Conservation (phyloP, 768 basidiomycete genomes). For the Cyclocybe cylindracea region DNA sequence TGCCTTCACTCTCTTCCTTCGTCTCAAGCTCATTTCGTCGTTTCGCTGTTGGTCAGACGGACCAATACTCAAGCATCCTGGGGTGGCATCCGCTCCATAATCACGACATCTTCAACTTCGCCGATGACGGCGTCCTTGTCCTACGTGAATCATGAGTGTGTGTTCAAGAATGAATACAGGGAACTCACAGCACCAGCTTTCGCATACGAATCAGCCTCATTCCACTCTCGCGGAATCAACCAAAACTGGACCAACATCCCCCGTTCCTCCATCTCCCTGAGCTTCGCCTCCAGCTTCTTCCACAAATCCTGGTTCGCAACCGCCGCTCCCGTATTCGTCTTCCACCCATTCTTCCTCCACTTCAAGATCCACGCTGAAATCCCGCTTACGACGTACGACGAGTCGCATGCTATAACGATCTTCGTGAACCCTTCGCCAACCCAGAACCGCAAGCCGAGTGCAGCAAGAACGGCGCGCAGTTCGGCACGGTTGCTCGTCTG, state of each 20-base stretch:
- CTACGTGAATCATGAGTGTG: not conserved
- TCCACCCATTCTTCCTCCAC: conserved; percentile 4
- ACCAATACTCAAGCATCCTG: too few species aligned
- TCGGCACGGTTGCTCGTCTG: conserved; percentile 12
- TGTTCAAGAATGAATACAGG: not conserved
- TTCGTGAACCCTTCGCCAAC: conserved; percentile 4
- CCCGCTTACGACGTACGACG: conserved; percentile 9
- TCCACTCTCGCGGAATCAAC: conserved; percentile 8
- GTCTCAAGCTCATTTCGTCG: too few species aligned
- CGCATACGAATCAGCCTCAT: conserved; percentile 7
- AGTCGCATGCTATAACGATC: conserved; percentile 8
- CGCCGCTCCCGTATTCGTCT: not conserved
- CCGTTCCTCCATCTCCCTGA: not conserved
- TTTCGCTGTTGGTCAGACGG: too few species aligned
- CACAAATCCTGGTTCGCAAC: conserved; percentile 6
- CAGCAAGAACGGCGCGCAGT: not conserved
- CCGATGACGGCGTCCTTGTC: not conserved
- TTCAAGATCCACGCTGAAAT: not conserved
- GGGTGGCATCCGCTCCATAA: not conserved
- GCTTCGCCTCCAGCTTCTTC: not conserved
- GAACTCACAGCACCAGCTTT: conserved; percentile 2
- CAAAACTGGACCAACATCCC: conserved; percentile 5
- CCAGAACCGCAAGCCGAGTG: conserved; percentile 3
- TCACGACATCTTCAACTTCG: not conserved
- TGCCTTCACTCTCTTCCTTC: too few species aligned